Percentiles rank a stretch among this genome's conserved stretches.
phyloP scores from a whole-genome alignment of 208 protist species.

The Crithidia acanthocephali region DNA sequence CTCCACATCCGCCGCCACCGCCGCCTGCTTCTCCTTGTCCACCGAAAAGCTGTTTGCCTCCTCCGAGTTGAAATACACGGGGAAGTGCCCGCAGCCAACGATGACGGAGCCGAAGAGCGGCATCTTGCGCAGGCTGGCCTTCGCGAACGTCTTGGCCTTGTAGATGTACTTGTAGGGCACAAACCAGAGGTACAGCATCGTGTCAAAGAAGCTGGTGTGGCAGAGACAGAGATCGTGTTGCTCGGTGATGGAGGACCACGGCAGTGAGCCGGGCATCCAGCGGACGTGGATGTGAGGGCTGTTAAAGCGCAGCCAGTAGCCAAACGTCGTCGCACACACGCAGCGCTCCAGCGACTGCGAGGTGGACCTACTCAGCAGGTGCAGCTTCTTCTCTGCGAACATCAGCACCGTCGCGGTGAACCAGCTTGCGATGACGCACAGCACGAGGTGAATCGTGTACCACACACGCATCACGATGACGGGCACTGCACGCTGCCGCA shows the following conservation, averaged over 20 bases:
- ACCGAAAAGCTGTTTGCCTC: constrained; percentile 62
- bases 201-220: constrained; percentile 92
- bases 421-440: constrained; percentile 47
- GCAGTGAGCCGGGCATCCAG: constrained; percentile 65
- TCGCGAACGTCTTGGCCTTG: constrained; percentile 71
- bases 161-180: constrained; percentile 60
- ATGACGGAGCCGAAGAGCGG: constrained; percentile 83
- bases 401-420: constrained; percentile 31
- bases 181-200: constrained; percentile 66
- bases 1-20: constrained; percentile 64
- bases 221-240: constrained; percentile 71
- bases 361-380: constrained; percentile 30
- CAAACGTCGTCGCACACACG: constrained; percentile 49
- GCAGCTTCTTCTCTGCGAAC: constrained; percentile 28
- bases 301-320: constrained; percentile 47
- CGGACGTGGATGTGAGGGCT: constrained; percentile 69
- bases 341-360: constrained; percentile 42
- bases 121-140: constrained; percentile 67
- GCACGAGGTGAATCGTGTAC: constrained; percentile 56
- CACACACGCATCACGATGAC: constrained; percentile 62
- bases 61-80: constrained; percentile 81
- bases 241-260: constrained; percentile 47
- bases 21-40: constrained; percentile 82
- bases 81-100: constrained; percentile 73
- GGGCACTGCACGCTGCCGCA: constrained; percentile 50